Percentiles rank a stretch among this genome's conserved stretches.
These are phyloP conservation scores for Juncus effusus DNA, from an alignment of 176 grass and related monocot species.

Conservation along the genomic window DNA sequence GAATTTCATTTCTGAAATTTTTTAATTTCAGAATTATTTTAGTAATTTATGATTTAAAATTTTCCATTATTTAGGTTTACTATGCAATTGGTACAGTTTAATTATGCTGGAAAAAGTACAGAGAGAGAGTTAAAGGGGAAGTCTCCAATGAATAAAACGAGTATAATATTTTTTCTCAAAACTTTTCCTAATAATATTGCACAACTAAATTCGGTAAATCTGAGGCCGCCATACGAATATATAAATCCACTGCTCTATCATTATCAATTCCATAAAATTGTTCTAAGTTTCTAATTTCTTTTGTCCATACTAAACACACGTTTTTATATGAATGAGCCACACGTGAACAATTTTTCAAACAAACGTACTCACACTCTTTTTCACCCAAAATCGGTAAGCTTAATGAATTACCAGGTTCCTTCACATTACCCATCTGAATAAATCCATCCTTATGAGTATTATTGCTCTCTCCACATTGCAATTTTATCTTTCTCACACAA, in stretches of 20 bases:
- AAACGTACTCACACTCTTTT: constrained; percentile 33
- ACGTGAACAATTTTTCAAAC: constrained; percentile 45
- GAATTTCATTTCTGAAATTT: too few relatives aligned
- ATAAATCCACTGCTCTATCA: constrained; percentile 7
- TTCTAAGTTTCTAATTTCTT: constrained; percentile 27
- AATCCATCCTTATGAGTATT: constrained; percentile 23
- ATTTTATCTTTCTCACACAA: constrained; percentile 23
- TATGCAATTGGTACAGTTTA: too few relatives aligned
- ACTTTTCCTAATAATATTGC: too few relatives aligned
- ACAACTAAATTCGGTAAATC: constrained; percentile 20
- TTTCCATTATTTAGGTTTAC: too few relatives aligned
- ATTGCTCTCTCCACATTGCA: constrained; percentile 17
- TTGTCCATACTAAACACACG: constrained; percentile 38
- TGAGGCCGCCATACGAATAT: constrained; percentile 35
- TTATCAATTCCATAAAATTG: neutral
- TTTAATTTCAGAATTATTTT: too few relatives aligned
- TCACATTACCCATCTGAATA: constrained; percentile 18
- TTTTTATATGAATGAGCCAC: constrained; percentile 32
- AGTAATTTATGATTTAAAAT: too few relatives aligned
- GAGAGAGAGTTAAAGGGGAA: too few relatives aligned
- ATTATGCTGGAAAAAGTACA: too few relatives aligned
- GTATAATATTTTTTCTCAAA: too few relatives aligned
- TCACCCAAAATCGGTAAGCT: neutral
- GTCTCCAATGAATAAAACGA: too few relatives aligned
- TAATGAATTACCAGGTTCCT: neutral